These are phyloP conservation scores for Martensiomyces pterosporus DNA, from an alignment of 192 early-diverging fungal species.

Conservation along the genomic window DNA sequence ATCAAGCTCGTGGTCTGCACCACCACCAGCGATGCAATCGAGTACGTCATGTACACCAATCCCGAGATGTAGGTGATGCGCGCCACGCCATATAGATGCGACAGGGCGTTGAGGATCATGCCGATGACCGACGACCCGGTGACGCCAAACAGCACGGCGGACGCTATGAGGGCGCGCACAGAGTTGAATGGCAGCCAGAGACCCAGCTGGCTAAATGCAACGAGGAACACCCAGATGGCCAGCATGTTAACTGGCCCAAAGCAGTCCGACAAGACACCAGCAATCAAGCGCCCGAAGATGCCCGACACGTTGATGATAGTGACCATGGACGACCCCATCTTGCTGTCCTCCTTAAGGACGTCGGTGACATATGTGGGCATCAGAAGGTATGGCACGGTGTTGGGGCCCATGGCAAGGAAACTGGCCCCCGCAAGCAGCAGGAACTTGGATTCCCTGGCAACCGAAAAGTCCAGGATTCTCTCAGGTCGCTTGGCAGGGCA, in stretches of 20 bases:
- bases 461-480: constrained; percentile 30
- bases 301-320: constrained; percentile 43
- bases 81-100: constrained; percentile 33
- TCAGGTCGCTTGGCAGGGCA: constrained; percentile 6
- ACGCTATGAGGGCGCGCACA: constrained; percentile 18
- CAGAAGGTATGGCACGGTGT: constrained; percentile 45
- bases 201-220: constrained; percentile 36
- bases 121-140: constrained; percentile 35
- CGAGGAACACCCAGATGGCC: constrained; percentile 31
- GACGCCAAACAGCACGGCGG: constrained; percentile 39
- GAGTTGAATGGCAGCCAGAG: constrained; percentile 44
- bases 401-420: constrained; percentile 48
- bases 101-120: constrained; percentile 37
- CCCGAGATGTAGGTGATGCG: constrained; percentile 45
- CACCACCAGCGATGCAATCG: constrained; percentile 31
- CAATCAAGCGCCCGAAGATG: constrained; percentile 39
- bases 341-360: constrained; percentile 25
- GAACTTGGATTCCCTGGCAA: constrained; percentile 35
- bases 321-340: constrained; percentile 29
- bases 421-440: constrained; percentile 36
- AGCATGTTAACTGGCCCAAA: constrained; percentile 40
- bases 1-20: constrained; percentile 42
- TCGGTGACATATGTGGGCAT: constrained; percentile 44
- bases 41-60: constrained; percentile 44
- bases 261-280: constrained; percentile 33